Base-by-base conservation (phyloP, 495 filamentous ascomycete genomes). In the Cladorrhinum samala region DNA sequence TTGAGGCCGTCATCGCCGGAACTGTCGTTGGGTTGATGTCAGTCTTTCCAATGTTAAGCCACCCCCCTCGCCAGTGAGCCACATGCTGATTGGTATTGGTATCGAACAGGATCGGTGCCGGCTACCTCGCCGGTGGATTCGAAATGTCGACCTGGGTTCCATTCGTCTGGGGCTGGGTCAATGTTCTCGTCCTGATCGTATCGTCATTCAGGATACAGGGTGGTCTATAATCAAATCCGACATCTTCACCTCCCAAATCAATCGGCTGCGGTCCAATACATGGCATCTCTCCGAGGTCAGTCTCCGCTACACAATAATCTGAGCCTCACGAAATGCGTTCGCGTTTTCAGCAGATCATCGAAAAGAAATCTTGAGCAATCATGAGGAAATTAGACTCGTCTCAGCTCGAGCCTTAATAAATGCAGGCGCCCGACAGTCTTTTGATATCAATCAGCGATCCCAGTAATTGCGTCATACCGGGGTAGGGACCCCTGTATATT, bases 111-210 rank as follows among this genome's bases (percentile, higher is more conserved):
- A 79, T 98, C 9, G 90, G 89, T 20, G 87, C 86, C 5, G 83
- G 93, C 41, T 98, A 97, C 62, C 82, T 87, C 57, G 81, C 89
- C 14, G 93, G 91, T 25, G 88, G 84, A 68, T 96, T 95, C 63
- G 72, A 82, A 56, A 95, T 97, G 92, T 94, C 90, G 48, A 96
- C 93, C 2, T 98, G 94, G 93, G 86, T 96, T 38, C 93, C 93
- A 13, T 89, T 95, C 62, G 78, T 94, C 46, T 98, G 93, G 93
- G 86, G 84, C n/a, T 76, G 87, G 58, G 85, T 96, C 65, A 96
- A 91, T 62, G 82, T 94, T 2, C 67, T 96, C 49, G 81, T 96
- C n/a, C 67, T 98, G 39, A 86, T 96, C 48, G 68, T 97, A 39
- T 93, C 91, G 3, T 96, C 91, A 13, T 98, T 96, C 68, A 88